Evolutionary conservation across 345 rosid species (phyloP).

Genomic region (Draba incana): DNA sequence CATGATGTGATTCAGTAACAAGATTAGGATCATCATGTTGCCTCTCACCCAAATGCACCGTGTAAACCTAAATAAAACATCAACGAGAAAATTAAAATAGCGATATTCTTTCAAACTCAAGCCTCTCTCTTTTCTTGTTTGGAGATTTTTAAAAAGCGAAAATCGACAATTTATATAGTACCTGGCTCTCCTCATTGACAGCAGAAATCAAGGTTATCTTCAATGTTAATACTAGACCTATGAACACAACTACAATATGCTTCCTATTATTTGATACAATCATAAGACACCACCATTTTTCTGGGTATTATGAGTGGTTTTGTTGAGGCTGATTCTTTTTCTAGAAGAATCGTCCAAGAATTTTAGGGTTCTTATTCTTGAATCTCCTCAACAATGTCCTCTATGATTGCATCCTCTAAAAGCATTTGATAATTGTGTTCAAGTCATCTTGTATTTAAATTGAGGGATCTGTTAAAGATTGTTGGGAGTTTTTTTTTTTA

Average conservation of each 20-base stretch:
- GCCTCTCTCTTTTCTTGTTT: background rate
- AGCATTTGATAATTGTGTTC: constrained; percentile 31
- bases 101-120: background rate
- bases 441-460: constrained; percentile 34
- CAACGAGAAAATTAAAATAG: background rate
- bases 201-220: constrained; percentile 24
- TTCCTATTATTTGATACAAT: constrained; percentile 26
- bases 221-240: constrained; percentile 29
- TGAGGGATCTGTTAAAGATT: constrained; percentile 25
- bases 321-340: constrained; percentile 36
- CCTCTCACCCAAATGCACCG: constrained; percentile 62
- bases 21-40: constrained; percentile 51
- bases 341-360: constrained; percentile 35
- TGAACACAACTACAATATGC: constrained; percentile 35
- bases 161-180: background rate
- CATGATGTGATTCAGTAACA: constrained; percentile 61
- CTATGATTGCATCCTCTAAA: constrained; percentile 29
- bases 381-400: constrained; percentile 35
- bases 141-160: background rate
- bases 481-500: constrained; percentile 25
- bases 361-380: constrained; percentile 29
- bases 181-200: constrained; percentile 25
- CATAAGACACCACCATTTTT: constrained; percentile 36
- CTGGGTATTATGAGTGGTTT: constrained; percentile 8
- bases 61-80: constrained; percentile 54